Base-by-base conservation (phyloP, 202 grass and related monocot species). In the Musa balbisiana region DNA sequence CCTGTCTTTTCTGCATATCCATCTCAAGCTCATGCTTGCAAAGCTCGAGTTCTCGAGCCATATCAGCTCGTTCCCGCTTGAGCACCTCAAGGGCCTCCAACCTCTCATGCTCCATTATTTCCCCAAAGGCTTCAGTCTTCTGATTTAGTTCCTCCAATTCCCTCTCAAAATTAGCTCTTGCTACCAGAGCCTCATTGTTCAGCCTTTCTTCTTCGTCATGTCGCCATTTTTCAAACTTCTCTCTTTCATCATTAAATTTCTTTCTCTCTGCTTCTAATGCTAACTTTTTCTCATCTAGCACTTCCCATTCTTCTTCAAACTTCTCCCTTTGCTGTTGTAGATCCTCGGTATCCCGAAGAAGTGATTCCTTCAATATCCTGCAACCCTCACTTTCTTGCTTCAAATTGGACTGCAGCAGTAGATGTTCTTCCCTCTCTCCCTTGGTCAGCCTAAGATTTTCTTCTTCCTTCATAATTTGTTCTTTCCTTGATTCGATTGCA, bases 251-350 rank as follows among this genome's bases (percentile, higher is more conserved):
- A 73, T 76, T 78, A 65, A 89, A 24, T 27, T 69, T 91, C 80
- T 83, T 93, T 15, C 72, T 71, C 64, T 93, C 91, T 79, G 84
- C 76, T 82, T 85, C 88, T 51, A 87, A 60, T 60, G 25, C n/a
- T 72, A 79, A 52, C 83, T 75, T 93, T 81, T 98, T 98, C 72
- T 93, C 91, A 76, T 98, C 94, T 68, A 98, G 81, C 49, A 86
- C 79, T 10, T 98, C 94, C 94, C 94, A 98, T 55, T 93, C 94
- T 78, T 87, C 87, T 83, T 98, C 94, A 86, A 98, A 92, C 67
- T 87, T 93, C 84, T 88, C 78, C 10, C 85, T 86, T 71, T 91
- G 83, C 70, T 89, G 87, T 76, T 80, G 82, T 81, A 98, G 80
- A 92, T 98, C 94, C 53, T 93, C 94, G 4, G 52, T 89, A 69